Conservation (phyloP, 345 rosid species). For the Eucalyptus curtisii region DNA sequence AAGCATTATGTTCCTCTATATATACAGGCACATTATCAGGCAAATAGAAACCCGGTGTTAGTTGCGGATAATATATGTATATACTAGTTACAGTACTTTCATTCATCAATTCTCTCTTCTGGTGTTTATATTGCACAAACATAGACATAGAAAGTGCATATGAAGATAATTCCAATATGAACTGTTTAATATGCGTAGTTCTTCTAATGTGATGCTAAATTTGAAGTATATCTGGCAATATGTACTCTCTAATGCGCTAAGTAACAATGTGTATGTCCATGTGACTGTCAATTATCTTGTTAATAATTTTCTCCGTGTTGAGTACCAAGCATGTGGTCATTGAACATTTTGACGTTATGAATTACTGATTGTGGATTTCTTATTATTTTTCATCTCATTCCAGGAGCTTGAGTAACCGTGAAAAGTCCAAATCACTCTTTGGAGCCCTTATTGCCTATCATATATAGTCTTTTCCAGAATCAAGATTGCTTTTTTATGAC, state of each 20-base stretch:
- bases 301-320: background rate
- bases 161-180: background rate
- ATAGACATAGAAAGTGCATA: background rate
- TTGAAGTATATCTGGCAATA: background rate
- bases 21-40: background rate
- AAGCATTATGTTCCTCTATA: background rate
- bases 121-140: background rate
- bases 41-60: background rate
- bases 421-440: background rate
- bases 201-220: background rate
- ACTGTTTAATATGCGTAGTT: background rate
- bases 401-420: background rate
- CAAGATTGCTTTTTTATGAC: background rate
- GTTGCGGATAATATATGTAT: background rate
- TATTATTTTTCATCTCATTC: background rate
- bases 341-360: background rate
- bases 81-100: background rate
- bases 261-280: background rate
- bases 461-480: background rate
- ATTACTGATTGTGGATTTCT: background rate
- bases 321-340: background rate
- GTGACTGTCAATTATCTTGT: background rate
- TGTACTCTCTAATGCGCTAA: background rate
- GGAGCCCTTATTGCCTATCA: background rate
- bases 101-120: background rate